Percentiles rank a stretch among this genome's conserved stretches.
Evolutionary conservation across 1,284 basidiomycete genomes (phyloP).

Genomic region (Testicularia cyperi): DNA sequence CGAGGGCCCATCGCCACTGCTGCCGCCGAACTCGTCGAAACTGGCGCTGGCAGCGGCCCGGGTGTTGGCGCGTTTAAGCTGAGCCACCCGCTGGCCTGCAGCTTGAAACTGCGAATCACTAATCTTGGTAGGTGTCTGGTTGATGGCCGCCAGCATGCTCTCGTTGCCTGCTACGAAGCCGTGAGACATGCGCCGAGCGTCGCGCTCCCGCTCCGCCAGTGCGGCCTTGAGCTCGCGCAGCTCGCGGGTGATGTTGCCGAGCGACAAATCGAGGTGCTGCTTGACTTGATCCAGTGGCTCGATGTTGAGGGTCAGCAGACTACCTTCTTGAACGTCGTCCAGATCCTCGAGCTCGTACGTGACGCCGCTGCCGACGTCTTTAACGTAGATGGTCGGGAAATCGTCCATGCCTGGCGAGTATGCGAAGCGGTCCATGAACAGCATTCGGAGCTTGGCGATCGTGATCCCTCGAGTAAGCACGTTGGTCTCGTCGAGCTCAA

Average conservation of each 20-base stretch:
- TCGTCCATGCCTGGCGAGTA: conserved; percentile 86
- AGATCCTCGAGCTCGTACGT: conserved; percentile 95
- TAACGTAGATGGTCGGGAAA: conserved; percentile 93
- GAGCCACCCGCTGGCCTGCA: conserved; percentile 51
- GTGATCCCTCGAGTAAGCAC: conserved; percentile 63
- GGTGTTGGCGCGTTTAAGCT: conserved; percentile 43
- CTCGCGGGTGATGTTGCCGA: conserved; percentile 81
- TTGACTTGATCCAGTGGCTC: conserved; percentile 98
- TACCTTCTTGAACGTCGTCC: conserved; percentile 85
- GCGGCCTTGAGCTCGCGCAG: conserved; percentile 82
- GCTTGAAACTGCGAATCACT: conserved; percentile 55
- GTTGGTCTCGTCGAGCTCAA: conserved; percentile 64
- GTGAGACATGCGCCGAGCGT: conserved; percentile 26
- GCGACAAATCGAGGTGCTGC: conserved; percentile 90
- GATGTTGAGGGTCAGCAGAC: conserved; percentile 86
- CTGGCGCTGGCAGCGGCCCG: conserved; percentile 3
- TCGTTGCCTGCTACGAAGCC: conserved; percentile 14
- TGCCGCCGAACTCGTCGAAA: neutral
- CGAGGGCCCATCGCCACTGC: no score
- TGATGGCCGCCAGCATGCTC: conserved; percentile 1
- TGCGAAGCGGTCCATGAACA: conserved; percentile 93
- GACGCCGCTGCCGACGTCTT: conserved; percentile 84
- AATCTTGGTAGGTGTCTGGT: conserved; percentile 38
- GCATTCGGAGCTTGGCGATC: conserved; percentile 73
- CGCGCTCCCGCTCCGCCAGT: conserved; percentile 62